Percentiles rank a stretch among this genome's conserved stretches.
Conservation (phyloP, 139 green algal genomes). For the Coelastrella sp. region DNA sequence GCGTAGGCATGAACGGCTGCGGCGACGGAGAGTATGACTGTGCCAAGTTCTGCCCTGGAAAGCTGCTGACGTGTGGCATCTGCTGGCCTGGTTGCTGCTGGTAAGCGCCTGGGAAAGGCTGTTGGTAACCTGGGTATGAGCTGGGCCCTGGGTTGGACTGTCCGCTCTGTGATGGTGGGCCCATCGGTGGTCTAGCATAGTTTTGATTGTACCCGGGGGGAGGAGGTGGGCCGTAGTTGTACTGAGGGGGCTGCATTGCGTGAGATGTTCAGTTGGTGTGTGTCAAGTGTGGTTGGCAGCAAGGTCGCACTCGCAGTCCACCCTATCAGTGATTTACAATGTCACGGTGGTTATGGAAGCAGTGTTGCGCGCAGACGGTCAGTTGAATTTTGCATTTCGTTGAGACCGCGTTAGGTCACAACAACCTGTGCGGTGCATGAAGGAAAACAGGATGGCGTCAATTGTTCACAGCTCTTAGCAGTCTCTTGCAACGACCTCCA, state of each 20-base stretch:
- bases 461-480: no score
- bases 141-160: not conserved
- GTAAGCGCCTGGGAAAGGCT: not conserved
- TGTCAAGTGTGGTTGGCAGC: no score
- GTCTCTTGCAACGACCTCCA: no score
- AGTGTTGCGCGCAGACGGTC: not conserved
- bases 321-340: no score
- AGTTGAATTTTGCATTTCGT: not conserved
- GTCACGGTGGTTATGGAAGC: no score
- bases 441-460: no score
- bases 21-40: not conserved
- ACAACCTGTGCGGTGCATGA: no score
- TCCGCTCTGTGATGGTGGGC: constrained; percentile 5
- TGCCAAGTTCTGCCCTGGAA: not conserved
- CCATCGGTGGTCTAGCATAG: not conserved
- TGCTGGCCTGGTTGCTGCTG: constrained; percentile 23
- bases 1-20: constrained; percentile 15
- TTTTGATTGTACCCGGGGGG: not conserved
- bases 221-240: constrained; percentile 34
- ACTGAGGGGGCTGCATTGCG: constrained; percentile 38
- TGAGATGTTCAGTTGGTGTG: not conserved
- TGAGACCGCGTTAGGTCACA: not conserved
- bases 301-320: no score
- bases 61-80: constrained; percentile 36
- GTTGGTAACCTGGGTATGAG: constrained; percentile 38